phyloP scores from a whole-genome alignment of 106 monocot species.

The Alisma plantagoaquatica region DNA sequence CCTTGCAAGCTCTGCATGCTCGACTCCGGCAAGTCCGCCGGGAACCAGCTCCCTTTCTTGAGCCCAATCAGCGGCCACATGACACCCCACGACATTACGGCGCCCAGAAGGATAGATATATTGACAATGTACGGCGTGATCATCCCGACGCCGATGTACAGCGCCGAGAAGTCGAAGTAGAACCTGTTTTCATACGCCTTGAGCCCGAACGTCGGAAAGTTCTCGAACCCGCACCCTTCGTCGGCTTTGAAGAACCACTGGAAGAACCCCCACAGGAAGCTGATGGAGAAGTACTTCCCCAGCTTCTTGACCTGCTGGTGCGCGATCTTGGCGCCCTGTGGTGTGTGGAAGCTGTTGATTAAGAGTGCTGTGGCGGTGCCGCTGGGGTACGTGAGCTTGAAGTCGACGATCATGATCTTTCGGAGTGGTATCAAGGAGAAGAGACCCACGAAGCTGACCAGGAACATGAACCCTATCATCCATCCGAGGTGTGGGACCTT shows the following conservation, averaged over 20 bases:
- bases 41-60: slow-evolving; percentile 55
- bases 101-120: slow-evolving; percentile 66
- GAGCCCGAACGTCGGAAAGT: slow-evolving; percentile 56
- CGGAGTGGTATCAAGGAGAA: slow-evolving; percentile 62
- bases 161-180: slow-evolving; percentile 74
- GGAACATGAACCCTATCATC: slow-evolving; percentile 84
- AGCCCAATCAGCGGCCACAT: slow-evolving; percentile 84
- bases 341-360: slow-evolving; percentile 84
- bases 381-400: slow-evolving; percentile 67
- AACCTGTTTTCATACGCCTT: slow-evolving; percentile 60
- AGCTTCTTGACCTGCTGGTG: slow-evolving; percentile 57
- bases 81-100: slow-evolving; percentile 73
- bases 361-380: slow-evolving; percentile 81
- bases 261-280: slow-evolving; percentile 79
- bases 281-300: slow-evolving; percentile 39
- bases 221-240: slow-evolving; percentile 49
- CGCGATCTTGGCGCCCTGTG: slow-evolving; percentile 57
- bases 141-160: slow-evolving; percentile 91
- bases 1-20: too few species aligned
- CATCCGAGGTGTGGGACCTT: slow-evolving; percentile 65
- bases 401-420: slow-evolving; percentile 81
- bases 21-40: slow-evolving; percentile 10
- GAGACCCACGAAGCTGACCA: slow-evolving; percentile 73
- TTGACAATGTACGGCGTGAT: slow-evolving; percentile 87
- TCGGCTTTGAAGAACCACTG: slow-evolving; percentile 64